Evolutionary conservation across 306 rosid species (phyloP).

Genomic region (Citrullus mucosospermus): DNA sequence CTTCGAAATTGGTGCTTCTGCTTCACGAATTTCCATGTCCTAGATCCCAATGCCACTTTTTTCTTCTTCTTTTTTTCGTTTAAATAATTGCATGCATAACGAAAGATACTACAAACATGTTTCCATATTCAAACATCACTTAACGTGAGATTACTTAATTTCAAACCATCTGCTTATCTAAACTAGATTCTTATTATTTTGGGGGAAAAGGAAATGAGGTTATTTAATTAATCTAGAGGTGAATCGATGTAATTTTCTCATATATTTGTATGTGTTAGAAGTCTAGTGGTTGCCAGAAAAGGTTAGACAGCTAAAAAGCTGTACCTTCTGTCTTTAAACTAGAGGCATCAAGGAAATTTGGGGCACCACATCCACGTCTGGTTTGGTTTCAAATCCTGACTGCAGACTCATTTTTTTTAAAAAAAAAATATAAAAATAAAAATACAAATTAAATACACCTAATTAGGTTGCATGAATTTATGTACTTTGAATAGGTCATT

Average conservation of each 20-base stretch:
- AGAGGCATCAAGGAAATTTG: not conserved
- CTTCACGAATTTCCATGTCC: not conserved
- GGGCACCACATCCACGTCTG: not conserved
- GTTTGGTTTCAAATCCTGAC: not conserved
- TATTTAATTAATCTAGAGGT: not conserved
- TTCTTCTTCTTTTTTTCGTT: not conserved
- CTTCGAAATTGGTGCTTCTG: constrained; percentile 4
- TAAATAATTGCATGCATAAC: not conserved
- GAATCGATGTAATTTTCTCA: not conserved
- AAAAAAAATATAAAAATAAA: not conserved
- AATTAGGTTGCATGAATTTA: constrained; percentile 5
- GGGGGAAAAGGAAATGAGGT: not conserved
- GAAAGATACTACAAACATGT: not conserved
- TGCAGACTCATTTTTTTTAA: not conserved
- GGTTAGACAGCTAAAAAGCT: not conserved
- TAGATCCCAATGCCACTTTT: not conserved
- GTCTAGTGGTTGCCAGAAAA: not conserved
- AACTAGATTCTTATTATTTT: not conserved
- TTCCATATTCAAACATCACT: not conserved
- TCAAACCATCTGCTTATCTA: not conserved
- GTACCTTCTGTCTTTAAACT: not conserved
- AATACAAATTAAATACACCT: not conserved
- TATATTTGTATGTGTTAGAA: not conserved
- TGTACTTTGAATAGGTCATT: not conserved
- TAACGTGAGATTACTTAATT: not conserved